These are phyloP conservation scores for Colletotrichum falcatum DNA, from an alignment of 2,329 filamentous ascomycete species.

Conservation along the genomic window DNA sequence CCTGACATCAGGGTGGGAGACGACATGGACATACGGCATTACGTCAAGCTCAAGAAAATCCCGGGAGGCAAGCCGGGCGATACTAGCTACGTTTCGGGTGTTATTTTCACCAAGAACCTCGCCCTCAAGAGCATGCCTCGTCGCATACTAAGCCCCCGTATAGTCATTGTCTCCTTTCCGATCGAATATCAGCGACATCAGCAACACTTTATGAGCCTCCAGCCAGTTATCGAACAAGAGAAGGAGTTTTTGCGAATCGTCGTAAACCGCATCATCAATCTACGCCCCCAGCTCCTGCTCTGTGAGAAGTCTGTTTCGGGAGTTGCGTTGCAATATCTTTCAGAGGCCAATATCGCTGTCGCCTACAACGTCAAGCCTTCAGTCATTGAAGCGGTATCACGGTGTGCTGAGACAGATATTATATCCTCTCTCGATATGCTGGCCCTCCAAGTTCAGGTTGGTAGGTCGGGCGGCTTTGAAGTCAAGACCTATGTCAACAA, in stretches of 20 bases:
- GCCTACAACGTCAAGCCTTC: constrained; percentile 97
- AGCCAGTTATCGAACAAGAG: constrained; percentile 96
- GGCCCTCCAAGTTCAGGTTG: constrained; percentile 79
- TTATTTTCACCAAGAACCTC: constrained; percentile 97
- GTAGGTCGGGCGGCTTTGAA: constrained; percentile 87
- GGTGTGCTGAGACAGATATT: constrained; percentile 91
- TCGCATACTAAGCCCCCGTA: constrained; percentile 84
- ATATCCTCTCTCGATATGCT: constrained; percentile 97
- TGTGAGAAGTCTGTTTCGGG: constrained; percentile 94
- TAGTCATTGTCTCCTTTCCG: constrained; percentile 93
- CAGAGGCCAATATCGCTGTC: constrained; percentile 90
- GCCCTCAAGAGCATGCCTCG: constrained; percentile 97
- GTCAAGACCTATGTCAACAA: constrained; percentile 94
- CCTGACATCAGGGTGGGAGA: constrained; percentile 92
- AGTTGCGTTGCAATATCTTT: constrained; percentile 87
- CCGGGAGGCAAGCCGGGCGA: constrained; percentile 90
- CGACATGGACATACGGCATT: constrained; percentile 96
- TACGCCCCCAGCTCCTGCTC: constrained; percentile 88
- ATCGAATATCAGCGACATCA: constrained; percentile 94
- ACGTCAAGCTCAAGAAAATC: constrained; percentile 97
- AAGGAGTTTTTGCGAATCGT: constrained; percentile 92
- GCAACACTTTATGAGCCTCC: constrained; percentile 96
- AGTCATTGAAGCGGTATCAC: constrained; percentile 92
- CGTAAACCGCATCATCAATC: constrained; percentile 88
- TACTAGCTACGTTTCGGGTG: constrained; percentile 94